Evolutionary conservation across 106 monocot genomes (phyloP).

Genomic region (Dendrobium officinale): DNA sequence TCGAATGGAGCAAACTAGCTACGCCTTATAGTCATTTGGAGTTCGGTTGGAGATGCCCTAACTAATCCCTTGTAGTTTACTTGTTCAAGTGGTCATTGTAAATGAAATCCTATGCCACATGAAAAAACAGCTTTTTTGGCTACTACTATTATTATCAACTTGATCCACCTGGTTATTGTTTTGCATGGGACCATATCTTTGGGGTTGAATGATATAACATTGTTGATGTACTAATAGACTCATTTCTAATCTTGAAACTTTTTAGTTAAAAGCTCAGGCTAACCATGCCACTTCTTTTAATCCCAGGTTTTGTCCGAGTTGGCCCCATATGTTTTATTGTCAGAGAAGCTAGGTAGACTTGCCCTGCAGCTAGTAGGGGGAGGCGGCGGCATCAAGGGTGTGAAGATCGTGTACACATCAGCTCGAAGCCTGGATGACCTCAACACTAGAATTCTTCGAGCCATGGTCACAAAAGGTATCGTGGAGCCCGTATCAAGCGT

Average conservation of each 20-base stretch:
- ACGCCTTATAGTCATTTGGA: too few relatives aligned
- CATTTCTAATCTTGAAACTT: neutral
- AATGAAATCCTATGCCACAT: neutral
- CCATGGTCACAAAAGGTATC: conserved; percentile 87
- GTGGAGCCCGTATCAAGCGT: conserved; percentile 65
- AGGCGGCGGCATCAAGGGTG: too few relatives aligned
- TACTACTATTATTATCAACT: too few relatives aligned
- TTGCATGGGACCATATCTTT: too few relatives aligned
- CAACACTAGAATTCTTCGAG: conserved; percentile 71
- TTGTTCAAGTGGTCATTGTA: neutral
- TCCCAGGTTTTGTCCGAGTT: too few relatives aligned
- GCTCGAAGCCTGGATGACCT: too few relatives aligned
- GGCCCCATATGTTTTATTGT: too few relatives aligned
- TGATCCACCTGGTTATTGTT: too few relatives aligned
- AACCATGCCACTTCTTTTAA: neutral
- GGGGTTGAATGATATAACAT: neutral
- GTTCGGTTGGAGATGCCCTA: neutral
- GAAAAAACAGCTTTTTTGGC: neutral
- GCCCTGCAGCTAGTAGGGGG: too few relatives aligned
- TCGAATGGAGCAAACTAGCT: too few relatives aligned
- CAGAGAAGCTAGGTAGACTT: too few relatives aligned
- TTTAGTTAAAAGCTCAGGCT: neutral
- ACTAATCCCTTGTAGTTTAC: neutral
- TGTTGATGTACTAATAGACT: neutral
- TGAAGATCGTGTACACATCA: too few relatives aligned